These are phyloP conservation scores for Didymella exigua DNA, from an alignment of 2,329 filamentous ascomycete genomes.

Conservation along the genomic window DNA sequence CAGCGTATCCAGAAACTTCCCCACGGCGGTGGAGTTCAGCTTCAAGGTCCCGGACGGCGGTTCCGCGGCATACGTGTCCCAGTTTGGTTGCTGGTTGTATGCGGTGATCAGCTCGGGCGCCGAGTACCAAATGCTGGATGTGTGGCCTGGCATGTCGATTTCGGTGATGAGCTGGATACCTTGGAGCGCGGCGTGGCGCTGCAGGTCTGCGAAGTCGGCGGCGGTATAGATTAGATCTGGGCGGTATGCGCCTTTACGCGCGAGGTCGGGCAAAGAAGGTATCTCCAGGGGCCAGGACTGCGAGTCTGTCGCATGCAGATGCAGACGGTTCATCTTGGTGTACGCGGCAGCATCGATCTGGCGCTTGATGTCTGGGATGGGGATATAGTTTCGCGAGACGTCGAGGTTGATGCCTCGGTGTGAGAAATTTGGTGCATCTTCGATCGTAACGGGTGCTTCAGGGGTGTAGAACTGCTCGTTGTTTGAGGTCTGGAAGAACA, in stretches of 20 bases:
- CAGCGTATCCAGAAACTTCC: conserved; percentile 72
- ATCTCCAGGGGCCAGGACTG: conserved; percentile 88
- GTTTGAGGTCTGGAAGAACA: conserved; percentile 74
- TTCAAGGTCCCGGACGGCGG: conserved; percentile 70
- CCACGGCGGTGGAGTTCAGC: conserved; percentile 73
- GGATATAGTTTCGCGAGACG: conserved; percentile 74
- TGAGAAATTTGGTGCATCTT: conserved; percentile 74
- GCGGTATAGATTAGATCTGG: conserved; percentile 70
- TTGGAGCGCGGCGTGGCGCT: conserved; percentile 70
- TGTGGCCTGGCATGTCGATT: conserved; percentile 83
- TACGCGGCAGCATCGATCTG: conserved; percentile 78
- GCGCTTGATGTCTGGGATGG: conserved; percentile 69
- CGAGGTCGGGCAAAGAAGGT: conserved; percentile 72
- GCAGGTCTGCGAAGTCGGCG: conserved; percentile 67
- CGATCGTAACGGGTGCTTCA: conserved; percentile 71
- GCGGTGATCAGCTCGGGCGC: conserved; percentile 75
- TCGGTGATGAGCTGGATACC: conserved; percentile 76
- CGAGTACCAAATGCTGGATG: conserved; percentile 67
- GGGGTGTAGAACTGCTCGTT: conserved; percentile 67
- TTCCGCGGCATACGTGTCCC: conserved; percentile 59
- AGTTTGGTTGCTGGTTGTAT: conserved; percentile 60
- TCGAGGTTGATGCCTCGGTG: conserved; percentile 84
- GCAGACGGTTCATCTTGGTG: conserved; percentile 83
- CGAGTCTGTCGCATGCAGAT: conserved; percentile 80
- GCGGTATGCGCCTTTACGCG: conserved; percentile 74